Conservation (phyloP, 495 filamentous ascomycete genomes). For the Viridothelium virens region DNA sequence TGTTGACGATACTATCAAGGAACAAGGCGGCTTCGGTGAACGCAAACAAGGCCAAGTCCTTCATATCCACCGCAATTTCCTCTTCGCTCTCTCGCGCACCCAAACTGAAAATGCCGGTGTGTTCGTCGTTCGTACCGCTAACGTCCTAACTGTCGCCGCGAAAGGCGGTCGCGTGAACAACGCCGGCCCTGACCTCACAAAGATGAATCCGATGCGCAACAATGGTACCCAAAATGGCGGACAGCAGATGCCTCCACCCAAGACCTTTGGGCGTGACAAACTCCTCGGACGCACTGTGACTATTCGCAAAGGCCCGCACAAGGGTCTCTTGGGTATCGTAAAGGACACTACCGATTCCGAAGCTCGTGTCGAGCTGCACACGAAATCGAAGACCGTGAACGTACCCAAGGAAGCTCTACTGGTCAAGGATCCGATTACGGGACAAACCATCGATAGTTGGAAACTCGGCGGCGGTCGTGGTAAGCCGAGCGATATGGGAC, state of each 20-base stretch:
- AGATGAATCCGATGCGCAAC: slow-evolving; percentile 82
- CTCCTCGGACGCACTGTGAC: slow-evolving; percentile 84
- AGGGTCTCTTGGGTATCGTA: slow-evolving; percentile 89
- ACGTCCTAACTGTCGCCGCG: slow-evolving; percentile 79
- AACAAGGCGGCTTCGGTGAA: slow-evolving; percentile 63
- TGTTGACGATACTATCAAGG: slow-evolving; percentile 83
- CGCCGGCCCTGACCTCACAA: slow-evolving; percentile 63
- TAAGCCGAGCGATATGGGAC: slow-evolving; percentile 15
- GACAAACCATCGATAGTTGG: slow-evolving; percentile 56
- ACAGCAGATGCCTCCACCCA: slow-evolving; percentile 66
- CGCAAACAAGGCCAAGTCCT: slow-evolving; percentile 77
- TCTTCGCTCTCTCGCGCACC: slow-evolving; percentile 79
- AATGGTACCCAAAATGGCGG: slow-evolving; percentile 37
- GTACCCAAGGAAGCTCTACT: slow-evolving; percentile 67
- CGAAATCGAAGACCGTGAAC: slow-evolving; percentile 78
- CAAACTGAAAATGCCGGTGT: slow-evolving; percentile 82
- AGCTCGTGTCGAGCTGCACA: slow-evolving; percentile 85
- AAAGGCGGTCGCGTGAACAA: slow-evolving; percentile 66
- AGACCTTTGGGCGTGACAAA: slow-evolving; percentile 69
- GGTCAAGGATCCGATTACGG: slow-evolving; percentile 74
- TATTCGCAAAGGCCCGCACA: slow-evolving; percentile 74
- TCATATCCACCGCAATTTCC: slow-evolving; percentile 81
- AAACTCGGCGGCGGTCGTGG: slow-evolving; percentile 52
- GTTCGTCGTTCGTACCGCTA: slow-evolving; percentile 77
- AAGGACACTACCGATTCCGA: slow-evolving; percentile 80